Evolutionary conservation across 805 yeast genomes (phyloP).

Genomic region (Starmera amethionina): DNA sequence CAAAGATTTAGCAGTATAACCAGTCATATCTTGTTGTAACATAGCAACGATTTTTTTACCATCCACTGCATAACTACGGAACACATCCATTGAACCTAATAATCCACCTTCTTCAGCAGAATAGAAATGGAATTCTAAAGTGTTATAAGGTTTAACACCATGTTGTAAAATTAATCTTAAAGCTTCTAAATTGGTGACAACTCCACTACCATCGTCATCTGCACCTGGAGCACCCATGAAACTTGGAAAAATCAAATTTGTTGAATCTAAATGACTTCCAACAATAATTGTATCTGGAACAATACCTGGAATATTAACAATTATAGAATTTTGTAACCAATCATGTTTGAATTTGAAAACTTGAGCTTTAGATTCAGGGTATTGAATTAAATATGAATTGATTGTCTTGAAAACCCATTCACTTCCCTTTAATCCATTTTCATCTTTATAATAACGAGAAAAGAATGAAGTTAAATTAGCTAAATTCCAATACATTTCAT

Average conservation of each 20-base stretch:
- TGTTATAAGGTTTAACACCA: conserved; percentile 48
- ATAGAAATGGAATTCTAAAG: conserved; percentile 89
- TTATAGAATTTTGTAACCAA: conserved; percentile 74
- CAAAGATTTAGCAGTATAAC: conserved; percentile 16
- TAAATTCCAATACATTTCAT: conserved; percentile 41
- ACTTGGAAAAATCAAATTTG: conserved; percentile 63
- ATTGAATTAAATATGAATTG: conserved; percentile 26
- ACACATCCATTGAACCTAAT: conserved; percentile 76
- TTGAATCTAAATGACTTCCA: conserved; percentile 87
- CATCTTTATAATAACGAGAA: conserved; percentile 69
- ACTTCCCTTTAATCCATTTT: conserved; percentile 62
- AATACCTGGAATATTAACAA: conserved; percentile 52
- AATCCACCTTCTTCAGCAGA: conserved; percentile 93
- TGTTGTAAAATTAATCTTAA: conserved; percentile 46
- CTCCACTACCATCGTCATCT: conserved; percentile 90
- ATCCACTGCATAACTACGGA: conserved; percentile 38
- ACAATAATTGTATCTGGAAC: conserved; percentile 47
- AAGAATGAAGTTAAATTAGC: conserved; percentile 57
- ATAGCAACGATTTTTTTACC: conserved; percentile 57
- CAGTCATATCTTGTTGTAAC: conserved; percentile 85
- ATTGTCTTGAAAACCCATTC: conserved; percentile 45
- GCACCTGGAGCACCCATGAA: conserved; percentile 82
- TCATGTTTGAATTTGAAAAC: conserved; percentile 49
- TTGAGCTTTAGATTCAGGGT: conserved; percentile 26
- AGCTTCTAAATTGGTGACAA: conserved; percentile 68